A percentile compares a stretch with the other conserved stretches of the same genome.
phyloP scores from a whole-genome alignment of 1,139 yeast species.

The Magnusiomyces sp. region DNA sequence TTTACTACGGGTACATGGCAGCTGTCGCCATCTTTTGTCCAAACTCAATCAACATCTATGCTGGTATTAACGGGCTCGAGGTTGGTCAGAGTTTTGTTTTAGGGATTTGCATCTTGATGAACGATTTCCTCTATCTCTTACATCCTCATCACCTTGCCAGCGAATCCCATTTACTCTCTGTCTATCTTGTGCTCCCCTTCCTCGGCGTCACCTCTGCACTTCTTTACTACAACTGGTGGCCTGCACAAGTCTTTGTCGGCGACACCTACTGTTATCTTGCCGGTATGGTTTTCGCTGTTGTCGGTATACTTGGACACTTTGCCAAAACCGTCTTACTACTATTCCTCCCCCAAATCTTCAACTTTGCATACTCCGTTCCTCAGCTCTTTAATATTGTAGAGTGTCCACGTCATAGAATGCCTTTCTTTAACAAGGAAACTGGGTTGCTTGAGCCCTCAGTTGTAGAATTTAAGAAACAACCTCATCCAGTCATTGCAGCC shows the following conservation, averaged over 20 bases:
- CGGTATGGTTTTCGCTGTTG: slow-evolving; percentile 98
- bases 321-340: slow-evolving; percentile 83
- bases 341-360: slow-evolving; percentile 83
- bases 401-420: slow-evolving; percentile 93
- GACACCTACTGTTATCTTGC: slow-evolving; percentile 97
- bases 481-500: slow-evolving; percentile 29
- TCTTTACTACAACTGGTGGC: slow-evolving; percentile 77
- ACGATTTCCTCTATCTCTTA: slow-evolving; percentile 65
- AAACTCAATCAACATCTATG: slow-evolving; percentile 90
- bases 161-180: slow-evolving; percentile 77
- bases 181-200: slow-evolving; percentile 74
- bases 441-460: slow-evolving; percentile 73
- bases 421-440: slow-evolving; percentile 57
- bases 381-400: slow-evolving; percentile 80
- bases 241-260: slow-evolving; percentile 90
- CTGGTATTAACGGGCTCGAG: slow-evolving; percentile 93
- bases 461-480: slow-evolving; percentile 35
- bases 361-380: slow-evolving; percentile 82
- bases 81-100: slow-evolving; percentile 88
- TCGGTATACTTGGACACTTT: slow-evolving; percentile 92
- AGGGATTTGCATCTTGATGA: slow-evolving; percentile 58
- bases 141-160: slow-evolving; percentile 52
- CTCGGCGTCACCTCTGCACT: slow-evolving; percentile 76
- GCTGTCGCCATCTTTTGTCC: slow-evolving; percentile 90
- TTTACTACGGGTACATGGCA: slow-evolving; percentile 85